Evolutionary conservation across 2,329 filamentous ascomycete species (phyloP).

Genomic region (Ambrosiella beaveri): DNA sequence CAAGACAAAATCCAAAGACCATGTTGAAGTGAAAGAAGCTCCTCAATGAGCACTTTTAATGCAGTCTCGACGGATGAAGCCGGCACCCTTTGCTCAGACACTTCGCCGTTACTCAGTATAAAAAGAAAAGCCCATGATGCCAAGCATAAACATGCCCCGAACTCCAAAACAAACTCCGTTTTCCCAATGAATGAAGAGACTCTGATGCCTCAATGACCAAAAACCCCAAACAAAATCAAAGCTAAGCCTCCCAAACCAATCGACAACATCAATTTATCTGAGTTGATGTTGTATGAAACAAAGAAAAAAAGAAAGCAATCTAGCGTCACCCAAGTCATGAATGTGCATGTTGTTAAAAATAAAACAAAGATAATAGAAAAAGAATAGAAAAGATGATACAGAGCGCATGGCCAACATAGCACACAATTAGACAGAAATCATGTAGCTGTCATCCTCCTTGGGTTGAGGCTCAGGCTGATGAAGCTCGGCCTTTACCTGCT

Average conservation of each 20-base stretch:
- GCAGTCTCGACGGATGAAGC: slow-evolving; percentile 3
- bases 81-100: slow-evolving; percentile 13
- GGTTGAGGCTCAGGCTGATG: slow-evolving; percentile 4
- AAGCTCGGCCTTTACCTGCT: slow-evolving; percentile 11
- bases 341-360: slow-evolving; percentile 2
- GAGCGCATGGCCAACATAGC: background rate
- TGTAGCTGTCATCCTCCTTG: slow-evolving; percentile 45
- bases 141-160: background rate
- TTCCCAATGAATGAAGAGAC: background rate
- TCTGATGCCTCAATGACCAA: background rate
- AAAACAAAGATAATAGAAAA: background rate
- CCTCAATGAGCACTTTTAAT: slow-evolving; percentile 3
- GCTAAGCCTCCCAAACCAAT: background rate
- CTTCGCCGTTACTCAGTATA: slow-evolving; percentile 6
- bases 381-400: background rate
- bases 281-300: background rate
- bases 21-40: background rate
- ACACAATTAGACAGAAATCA: slow-evolving; percentile 47
- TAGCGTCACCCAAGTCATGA: slow-evolving; percentile 8
- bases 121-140: slow-evolving; percentile 7
- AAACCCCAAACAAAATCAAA: slow-evolving; percentile 1
- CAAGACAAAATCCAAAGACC: background rate
- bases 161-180: background rate
- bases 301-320: slow-evolving; percentile 1
- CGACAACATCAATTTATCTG: background rate